A percentile compares a stretch with the other conserved stretches of the same genome.
These are phyloP conservation scores for Herpetomonas tarakana DNA, from an alignment of 208 protist species.

Conservation along the genomic window DNA sequence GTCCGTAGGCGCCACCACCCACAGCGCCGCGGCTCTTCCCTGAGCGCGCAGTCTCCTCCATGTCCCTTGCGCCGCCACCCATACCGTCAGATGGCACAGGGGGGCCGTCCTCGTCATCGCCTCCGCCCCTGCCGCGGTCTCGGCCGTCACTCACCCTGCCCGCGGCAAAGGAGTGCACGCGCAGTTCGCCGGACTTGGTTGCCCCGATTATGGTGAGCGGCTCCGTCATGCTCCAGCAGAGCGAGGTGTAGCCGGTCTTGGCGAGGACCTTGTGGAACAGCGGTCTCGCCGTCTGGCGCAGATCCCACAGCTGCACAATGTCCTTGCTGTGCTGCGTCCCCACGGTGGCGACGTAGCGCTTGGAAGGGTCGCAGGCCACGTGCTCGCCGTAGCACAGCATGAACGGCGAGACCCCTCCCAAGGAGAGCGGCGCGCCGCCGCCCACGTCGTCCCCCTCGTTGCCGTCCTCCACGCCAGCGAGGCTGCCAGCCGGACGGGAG, in stretches of 20 bases:
- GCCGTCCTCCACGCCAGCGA: neutral
- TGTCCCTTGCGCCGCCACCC: too few species aligned
- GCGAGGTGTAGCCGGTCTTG: conserved; percentile 48
- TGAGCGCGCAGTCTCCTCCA: neutral
- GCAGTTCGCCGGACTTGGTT: conserved; percentile 38
- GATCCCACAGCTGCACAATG: conserved; percentile 77
- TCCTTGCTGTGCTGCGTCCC: conserved; percentile 30
- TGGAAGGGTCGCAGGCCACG: conserved; percentile 58
- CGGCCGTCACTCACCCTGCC: neutral
- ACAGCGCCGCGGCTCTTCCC: neutral
- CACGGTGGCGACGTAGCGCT: conserved; percentile 54
- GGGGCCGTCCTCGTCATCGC: neutral
- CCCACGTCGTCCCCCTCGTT: neutral
- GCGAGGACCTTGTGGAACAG: conserved; percentile 25
- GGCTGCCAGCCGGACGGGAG: neutral
- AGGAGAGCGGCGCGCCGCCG: neutral
- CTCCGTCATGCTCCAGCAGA: conserved; percentile 48
- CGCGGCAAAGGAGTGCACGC: conserved; percentile 32
- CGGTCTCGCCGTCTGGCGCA: conserved; percentile 46
- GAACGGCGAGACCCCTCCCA: conserved; percentile 2
- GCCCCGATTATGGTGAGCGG: conserved; percentile 38
- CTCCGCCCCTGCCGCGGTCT: conserved; percentile 1
- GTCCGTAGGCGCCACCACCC: neutral
- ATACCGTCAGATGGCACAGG: too few species aligned
- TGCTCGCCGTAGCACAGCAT: conserved; percentile 55